Percentiles rank a stretch among this genome's conserved stretches.
These are phyloP conservation scores for Ploettnerulaceae sp. DNA, from an alignment of 2,329 filamentous ascomycete species.

Conservation along the genomic window DNA sequence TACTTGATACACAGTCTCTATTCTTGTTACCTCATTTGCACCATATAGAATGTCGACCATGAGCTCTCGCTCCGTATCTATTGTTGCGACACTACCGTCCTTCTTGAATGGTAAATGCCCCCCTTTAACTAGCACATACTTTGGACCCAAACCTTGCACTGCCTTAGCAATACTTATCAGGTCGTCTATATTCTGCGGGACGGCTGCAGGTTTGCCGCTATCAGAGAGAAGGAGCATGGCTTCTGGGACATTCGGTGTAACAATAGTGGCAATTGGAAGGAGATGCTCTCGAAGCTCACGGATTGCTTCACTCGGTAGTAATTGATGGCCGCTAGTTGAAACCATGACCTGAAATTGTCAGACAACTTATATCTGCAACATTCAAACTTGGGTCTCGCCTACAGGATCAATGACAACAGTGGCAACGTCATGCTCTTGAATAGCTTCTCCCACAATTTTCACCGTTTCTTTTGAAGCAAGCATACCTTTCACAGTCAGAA, in stretches of 20 bases:
- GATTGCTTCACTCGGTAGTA: constrained; percentile 64
- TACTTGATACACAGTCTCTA: constrained; percentile 66
- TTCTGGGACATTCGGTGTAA: constrained; percentile 77
- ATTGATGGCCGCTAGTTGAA: constrained; percentile 68
- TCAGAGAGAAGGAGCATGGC: constrained; percentile 59
- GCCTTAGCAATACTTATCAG: constrained; percentile 63
- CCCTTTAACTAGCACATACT: constrained; percentile 83
- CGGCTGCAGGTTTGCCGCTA: constrained; percentile 38
- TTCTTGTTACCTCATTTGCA: constrained; percentile 48
- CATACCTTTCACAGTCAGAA: constrained; percentile 58
- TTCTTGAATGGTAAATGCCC: constrained; percentile 77
- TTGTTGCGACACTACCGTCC: constrained; percentile 54
- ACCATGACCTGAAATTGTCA: constrained; percentile 72
- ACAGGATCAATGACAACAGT: constrained; percentile 71
- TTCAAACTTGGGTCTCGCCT: constrained; percentile 28
- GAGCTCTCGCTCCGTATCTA: constrained; percentile 54
- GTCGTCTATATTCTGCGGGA: constrained; percentile 56
- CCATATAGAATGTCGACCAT: constrained; percentile 77
- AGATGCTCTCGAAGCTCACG: constrained; percentile 53
- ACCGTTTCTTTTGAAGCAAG: constrained; percentile 69
- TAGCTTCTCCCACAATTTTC: constrained; percentile 58
- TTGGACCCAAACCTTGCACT: constrained; percentile 65
- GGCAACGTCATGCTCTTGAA: constrained; percentile 53
- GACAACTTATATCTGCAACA: background rate
- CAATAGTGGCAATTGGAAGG: constrained; percentile 60